Conservation (phyloP, 2,329 filamentous ascomycete genomes). For the Fusarium paranaense region DNA sequence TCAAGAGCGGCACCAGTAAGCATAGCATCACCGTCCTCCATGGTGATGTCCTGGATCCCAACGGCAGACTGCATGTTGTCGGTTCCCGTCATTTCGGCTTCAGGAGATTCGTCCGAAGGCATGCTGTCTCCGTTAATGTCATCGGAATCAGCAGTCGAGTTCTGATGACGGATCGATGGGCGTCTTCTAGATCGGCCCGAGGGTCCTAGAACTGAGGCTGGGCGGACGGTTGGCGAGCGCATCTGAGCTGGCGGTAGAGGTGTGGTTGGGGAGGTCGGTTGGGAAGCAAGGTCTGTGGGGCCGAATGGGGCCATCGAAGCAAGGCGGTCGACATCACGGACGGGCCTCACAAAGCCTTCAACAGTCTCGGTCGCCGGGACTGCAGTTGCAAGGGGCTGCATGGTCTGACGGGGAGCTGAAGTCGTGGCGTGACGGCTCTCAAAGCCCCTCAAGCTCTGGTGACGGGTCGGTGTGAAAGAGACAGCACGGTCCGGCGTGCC, state of each 20-base stretch:
- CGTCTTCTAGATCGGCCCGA: conserved; percentile 72
- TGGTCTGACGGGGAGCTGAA: conserved; percentile 59
- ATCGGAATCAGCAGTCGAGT: conserved; percentile 89
- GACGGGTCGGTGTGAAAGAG: conserved; percentile 52
- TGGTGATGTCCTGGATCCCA: conserved; percentile 83
- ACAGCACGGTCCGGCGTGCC: conserved; percentile 39
- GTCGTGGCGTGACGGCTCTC: conserved; percentile 63
- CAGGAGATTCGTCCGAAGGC: conserved; percentile 80
- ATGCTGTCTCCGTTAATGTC: conserved; percentile 88
- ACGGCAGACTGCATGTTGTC: conserved; percentile 84
- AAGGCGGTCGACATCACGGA: conserved; percentile 84
- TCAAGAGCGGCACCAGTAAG: conserved; percentile 80
- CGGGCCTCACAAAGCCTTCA: conserved; percentile 82
- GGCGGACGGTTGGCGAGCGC: conserved; percentile 65
- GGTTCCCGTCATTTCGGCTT: conserved; percentile 83
- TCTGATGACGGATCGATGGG: conserved; percentile 89
- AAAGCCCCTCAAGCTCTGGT: conserved; percentile 63
- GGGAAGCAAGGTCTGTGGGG: conserved; percentile 79
- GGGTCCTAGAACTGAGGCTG: conserved; percentile 64
- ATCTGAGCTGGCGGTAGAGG: conserved; percentile 77
- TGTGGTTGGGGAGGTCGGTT: conserved; percentile 91
- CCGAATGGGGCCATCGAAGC: conserved; percentile 82
- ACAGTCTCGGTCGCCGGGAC: conserved; percentile 75
- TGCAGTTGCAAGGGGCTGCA: conserved; percentile 75
- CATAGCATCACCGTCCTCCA: conserved; percentile 84